phyloP scores from a whole-genome alignment of 495 filamentous ascomycete species.

The Neurospora intermedia region DNA sequence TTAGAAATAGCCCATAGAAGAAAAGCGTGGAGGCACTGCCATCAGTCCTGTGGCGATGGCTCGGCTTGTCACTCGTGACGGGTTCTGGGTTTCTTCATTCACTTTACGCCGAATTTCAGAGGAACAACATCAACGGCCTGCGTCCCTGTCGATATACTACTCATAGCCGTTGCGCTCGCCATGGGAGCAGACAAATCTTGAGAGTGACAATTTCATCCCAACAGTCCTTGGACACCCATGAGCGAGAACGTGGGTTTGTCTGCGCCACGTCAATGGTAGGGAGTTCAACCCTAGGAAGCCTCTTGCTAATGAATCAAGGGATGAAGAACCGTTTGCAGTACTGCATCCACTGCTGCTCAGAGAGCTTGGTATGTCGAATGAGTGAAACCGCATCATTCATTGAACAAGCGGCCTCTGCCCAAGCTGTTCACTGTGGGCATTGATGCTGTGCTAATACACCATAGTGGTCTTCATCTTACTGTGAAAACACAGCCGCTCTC shows the following conservation, averaged over 20 bases:
- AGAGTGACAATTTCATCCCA: background rate
- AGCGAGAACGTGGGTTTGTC: background rate
- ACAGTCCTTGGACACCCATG: background rate
- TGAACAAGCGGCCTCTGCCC: background rate
- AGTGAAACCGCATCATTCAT: background rate
- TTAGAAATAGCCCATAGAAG: no score
- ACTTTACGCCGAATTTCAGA: no score
- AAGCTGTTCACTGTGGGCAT: background rate
- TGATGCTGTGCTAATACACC: background rate
- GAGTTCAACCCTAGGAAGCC: background rate
- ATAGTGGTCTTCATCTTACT: background rate
- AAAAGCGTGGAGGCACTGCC: no score
- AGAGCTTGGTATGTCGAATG: background rate
- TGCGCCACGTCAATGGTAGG: background rate
- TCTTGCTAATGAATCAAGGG: background rate
- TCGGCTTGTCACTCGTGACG: no score
- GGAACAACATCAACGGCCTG: no score
- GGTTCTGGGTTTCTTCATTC: no score
- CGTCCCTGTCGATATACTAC: no score
- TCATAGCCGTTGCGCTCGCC: no score
- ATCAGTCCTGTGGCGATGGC: no score
- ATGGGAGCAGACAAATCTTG: no score
- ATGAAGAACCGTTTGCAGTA: background rate
- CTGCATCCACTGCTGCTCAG: background rate
- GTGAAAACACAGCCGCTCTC: background rate